phyloP scores from a whole-genome alignment of 768 basidiomycete species.

The Russula compacta region DNA sequence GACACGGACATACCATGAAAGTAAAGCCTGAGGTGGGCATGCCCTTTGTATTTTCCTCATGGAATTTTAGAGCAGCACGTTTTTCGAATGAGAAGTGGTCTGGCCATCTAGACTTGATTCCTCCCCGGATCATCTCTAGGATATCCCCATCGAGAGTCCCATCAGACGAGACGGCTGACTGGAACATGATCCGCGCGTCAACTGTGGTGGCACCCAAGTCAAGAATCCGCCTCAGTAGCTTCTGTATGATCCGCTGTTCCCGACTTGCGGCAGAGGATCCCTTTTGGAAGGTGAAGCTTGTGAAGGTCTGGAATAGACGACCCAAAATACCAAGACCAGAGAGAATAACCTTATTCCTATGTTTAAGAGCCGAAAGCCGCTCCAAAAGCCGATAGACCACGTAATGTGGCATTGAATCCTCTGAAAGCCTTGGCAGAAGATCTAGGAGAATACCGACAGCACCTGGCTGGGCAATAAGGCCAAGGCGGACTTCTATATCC shows the following conservation, averaged over 20 bases:
- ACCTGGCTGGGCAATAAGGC: conserved; percentile 47
- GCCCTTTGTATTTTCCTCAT: conserved; percentile 40
- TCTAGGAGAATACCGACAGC: conserved; percentile 56
- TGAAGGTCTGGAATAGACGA: conserved; percentile 44
- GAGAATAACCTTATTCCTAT: conserved; percentile 63
- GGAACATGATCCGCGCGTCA: conserved; percentile 58
- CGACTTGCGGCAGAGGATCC: conserved; percentile 29
- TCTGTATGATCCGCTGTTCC: conserved; percentile 50
- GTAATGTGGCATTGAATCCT: conserved; percentile 39
- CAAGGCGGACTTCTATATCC: conserved; percentile 32
- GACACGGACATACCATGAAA: conserved; percentile 44
- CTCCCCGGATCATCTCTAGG: conserved; percentile 58
- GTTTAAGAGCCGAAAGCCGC: conserved; percentile 46
- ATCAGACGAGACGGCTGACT: conserved; percentile 41
- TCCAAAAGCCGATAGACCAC: conserved; percentile 55
- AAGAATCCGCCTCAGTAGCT: conserved; percentile 55
- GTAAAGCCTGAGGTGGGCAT: conserved; percentile 60
- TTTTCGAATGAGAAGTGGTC: conserved; percentile 66
- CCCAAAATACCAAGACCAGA: conserved; percentile 48
- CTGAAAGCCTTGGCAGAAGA: conserved; percentile 29
- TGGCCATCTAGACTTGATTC: conserved; percentile 70
- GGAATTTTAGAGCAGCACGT: conserved; percentile 40
- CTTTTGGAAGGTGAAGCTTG: conserved; percentile 32
- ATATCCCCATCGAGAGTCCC: conserved; percentile 52
- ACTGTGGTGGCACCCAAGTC: conserved; percentile 65